These are phyloP conservation scores for Aureobasidium sp. DNA, from an alignment of 2,329 filamentous ascomycete genomes.

Conservation along the genomic window DNA sequence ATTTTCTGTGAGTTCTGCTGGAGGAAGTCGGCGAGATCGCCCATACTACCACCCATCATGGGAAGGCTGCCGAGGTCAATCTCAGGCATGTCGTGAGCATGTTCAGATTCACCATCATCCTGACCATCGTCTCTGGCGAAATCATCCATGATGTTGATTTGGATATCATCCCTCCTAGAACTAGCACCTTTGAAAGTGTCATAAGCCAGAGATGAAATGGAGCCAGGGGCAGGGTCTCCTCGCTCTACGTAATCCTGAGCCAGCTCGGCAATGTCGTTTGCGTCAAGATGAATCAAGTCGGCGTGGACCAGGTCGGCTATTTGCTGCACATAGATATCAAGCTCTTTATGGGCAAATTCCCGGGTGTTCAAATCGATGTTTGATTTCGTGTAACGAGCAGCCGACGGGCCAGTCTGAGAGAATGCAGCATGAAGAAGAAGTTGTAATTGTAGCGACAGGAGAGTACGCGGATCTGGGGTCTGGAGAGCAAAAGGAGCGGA, in stretches of 20 bases:
- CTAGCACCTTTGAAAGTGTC: conserved; percentile 41
- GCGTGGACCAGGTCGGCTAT: conserved; percentile 54
- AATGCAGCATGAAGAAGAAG: conserved; percentile 15
- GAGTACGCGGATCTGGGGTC: conserved; percentile 25
- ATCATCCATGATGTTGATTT: not conserved
- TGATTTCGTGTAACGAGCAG: conserved; percentile 35
- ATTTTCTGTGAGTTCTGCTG: not conserved
- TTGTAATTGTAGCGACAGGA: conserved; percentile 35
- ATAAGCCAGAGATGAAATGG: conserved; percentile 40
- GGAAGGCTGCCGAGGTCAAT: not conserved
- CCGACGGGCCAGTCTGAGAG: conserved; percentile 2
- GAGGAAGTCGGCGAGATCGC: not conserved
- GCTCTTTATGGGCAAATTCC: conserved; percentile 40
- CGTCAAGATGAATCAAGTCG: conserved; percentile 60
- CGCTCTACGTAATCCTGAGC: conserved; percentile 61
- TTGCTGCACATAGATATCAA: conserved; percentile 55
- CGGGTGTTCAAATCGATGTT: conserved; percentile 54
- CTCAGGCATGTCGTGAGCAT: not conserved
- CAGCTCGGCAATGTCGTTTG: conserved; percentile 61
- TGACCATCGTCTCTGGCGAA: not conserved
- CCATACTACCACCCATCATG: not conserved
- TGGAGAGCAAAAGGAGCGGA: not conserved
- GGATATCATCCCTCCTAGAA: not conserved
- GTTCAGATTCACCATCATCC: conserved; percentile 1
- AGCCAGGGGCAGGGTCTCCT: conserved; percentile 40